Evolutionary conservation across 257 asterid species (phyloP), one percentile per base, ranked within the genome.

Genomic region (Petunia axillaris): DNA sequence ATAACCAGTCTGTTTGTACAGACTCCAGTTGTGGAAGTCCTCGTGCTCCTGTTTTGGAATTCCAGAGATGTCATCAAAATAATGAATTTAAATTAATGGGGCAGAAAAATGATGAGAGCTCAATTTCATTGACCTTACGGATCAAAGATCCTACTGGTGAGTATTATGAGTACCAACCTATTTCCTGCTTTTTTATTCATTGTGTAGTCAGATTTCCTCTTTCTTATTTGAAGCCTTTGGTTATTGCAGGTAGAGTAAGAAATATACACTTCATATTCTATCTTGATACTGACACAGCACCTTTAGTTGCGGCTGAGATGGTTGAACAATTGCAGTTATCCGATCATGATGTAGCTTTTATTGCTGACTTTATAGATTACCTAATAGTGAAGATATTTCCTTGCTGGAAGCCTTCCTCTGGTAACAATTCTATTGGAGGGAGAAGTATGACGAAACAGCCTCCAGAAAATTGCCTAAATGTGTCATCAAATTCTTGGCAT

Each of bases 281-380:
- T 81, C 94, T 89, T 9, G 89, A 89, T 46, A 81, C 81, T 10
- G 98, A 93, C 85, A 93, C 97, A 1, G 97, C 94, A 8, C 87
- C 85, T 3, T 88, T 93, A 1, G 89, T 91, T 15, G 94, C 95
- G n/a, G 89, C 91, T 36, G 98, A 93, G 88, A 91, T 93, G 97
- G 93, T 90, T 57, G 97, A 93, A 84, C 93, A 88, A 36, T 84
- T 93, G 39, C 89, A 89, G 37, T 82, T 93, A 71, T 86, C 91
- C 1, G 92, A 93, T 81, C 93, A 90, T 43, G 94, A 93, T 55
- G 92, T 91, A 14, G 86, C 64, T 59, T 90, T 93, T 85, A 91
- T 93, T 50, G 97, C 96, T 1, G 93, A 90, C 75, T 90, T 91
- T 60, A 93, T 93, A 37, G 91, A 93, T 87, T 86, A 73, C 84